Conservation (phyloP, 73 alveolate species). For the Stentor coeruleus region DNA sequence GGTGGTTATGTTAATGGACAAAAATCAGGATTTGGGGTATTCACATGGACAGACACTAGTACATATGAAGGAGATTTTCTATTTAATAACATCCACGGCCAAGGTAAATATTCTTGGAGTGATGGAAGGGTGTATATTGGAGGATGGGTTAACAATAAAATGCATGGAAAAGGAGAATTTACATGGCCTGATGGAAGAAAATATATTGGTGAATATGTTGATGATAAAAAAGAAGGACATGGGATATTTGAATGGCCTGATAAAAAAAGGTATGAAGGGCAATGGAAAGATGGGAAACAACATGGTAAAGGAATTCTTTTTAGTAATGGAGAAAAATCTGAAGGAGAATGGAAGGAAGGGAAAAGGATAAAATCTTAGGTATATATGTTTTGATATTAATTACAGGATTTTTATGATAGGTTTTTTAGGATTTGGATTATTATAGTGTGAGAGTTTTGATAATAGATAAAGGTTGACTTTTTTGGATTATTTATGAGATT, state of each 20-base stretch:
- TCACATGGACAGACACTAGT: slow-evolving; percentile 37
- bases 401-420: no score
- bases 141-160: slow-evolving; percentile 39
- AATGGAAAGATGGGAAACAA: slow-evolving; percentile 52
- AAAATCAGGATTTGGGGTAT: slow-evolving; percentile 46
- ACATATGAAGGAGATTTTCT: slow-evolving; percentile 40
- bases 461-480: no score
- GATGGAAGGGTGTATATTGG: slow-evolving; percentile 39
- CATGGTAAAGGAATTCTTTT: slow-evolving; percentile 56
- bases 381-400: no score
- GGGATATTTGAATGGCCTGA: slow-evolving; percentile 40
- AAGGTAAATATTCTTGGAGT: slow-evolving; percentile 33
- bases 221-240: slow-evolving; percentile 58
- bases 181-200: slow-evolving; percentile 64
- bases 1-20: slow-evolving; percentile 49
- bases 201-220: slow-evolving; percentile 56
- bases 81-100: slow-evolving; percentile 33
- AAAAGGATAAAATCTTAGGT: no score
- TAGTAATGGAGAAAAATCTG: no score
- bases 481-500: no score
- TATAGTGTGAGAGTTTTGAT: no score
- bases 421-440: no score
- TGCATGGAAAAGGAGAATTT: slow-evolving; percentile 49
- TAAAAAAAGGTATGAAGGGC: slow-evolving; percentile 33
- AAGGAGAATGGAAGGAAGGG: no score